Conservation (phyloP, 495 filamentous ascomycete genomes). For the Talaromyces proteolyticus region DNA sequence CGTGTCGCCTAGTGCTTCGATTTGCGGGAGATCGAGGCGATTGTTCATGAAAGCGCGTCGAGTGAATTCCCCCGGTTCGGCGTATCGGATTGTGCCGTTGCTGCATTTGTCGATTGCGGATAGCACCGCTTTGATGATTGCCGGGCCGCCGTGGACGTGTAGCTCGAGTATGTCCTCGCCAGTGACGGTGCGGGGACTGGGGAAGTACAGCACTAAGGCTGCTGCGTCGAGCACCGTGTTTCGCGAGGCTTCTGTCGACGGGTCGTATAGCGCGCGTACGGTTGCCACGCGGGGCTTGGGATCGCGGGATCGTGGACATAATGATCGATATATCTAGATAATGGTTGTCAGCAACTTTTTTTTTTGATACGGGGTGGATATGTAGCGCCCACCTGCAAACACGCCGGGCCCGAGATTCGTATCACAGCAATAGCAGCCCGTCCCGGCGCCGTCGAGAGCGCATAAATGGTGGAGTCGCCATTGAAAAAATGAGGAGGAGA, state of each 20-base stretch:
- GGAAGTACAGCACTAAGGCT: constrained; percentile 85
- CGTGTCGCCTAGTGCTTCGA: constrained; percentile 84
- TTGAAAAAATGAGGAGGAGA: constrained; percentile 3
- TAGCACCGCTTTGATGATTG: constrained; percentile 80
- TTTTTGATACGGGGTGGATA: too few species aligned
- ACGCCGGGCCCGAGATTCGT: constrained; percentile 76
- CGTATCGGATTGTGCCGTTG: constrained; percentile 62
- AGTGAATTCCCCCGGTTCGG: constrained; percentile 95
- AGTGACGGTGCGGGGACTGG: constrained; percentile 75
- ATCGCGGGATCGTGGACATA: constrained; percentile 61
- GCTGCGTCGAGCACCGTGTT: constrained; percentile 66
- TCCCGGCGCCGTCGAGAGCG: constrained; percentile 81
- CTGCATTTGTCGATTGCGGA: constrained; percentile 58
- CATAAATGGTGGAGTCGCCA: constrained; percentile 71
- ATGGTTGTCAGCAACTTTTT: too few species aligned
- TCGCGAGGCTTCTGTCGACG: constrained; percentile 30
- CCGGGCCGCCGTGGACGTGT: constrained; percentile 89
- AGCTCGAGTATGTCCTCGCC: constrained; percentile 91
- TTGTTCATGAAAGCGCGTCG: constrained; percentile 85
- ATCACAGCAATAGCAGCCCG: constrained; percentile 89
- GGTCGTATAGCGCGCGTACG: constrained; percentile 71
- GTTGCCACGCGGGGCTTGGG: constrained; percentile 73
- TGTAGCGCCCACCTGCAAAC: constrained; percentile 61
- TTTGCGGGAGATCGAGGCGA: constrained; percentile 82
- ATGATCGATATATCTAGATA: constrained; percentile 62